Evolutionary conservation across 148 eudicot species (phyloP).

Genomic region (Dianthus caryophyllus): DNA sequence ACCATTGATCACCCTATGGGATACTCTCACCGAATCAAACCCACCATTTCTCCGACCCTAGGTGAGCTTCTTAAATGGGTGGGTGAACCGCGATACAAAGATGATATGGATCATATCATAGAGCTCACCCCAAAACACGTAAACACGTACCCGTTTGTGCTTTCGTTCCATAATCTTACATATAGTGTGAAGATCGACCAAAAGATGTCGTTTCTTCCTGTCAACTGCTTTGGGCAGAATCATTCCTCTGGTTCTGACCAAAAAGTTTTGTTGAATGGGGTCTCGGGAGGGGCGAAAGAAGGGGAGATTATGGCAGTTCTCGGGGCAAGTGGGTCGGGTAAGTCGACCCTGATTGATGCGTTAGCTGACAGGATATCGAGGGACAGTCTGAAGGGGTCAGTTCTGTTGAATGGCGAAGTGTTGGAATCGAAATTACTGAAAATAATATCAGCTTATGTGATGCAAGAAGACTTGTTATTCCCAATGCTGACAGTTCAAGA

Average conservation of each 20-base stretch:
- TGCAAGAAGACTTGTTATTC: conserved; percentile 83
- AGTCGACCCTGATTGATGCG: conserved; percentile 77
- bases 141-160: conserved; percentile 44
- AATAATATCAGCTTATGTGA: conserved; percentile 78
- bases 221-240: conserved; percentile 5
- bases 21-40: conserved; percentile 36
- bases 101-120: conserved; percentile 43
- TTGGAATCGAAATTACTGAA: conserved; percentile 63
- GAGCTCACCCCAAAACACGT: conserved; percentile 20
- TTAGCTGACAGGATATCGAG: conserved; percentile 58
- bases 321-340: conserved; percentile 92
- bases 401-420: conserved; percentile 58
- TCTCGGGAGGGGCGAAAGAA: conserved; percentile 72
- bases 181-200: conserved; percentile 49
- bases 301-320: conserved; percentile 87
- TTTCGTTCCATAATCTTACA: conserved; percentile 56
- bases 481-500: conserved; percentile 90
- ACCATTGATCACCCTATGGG: conserved; percentile 49
- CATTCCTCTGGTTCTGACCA: conserved; percentile 3
- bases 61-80: conserved; percentile 59
- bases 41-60: conserved; percentile 37
- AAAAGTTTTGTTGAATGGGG: conserved; percentile 47
- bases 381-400: conserved; percentile 56
- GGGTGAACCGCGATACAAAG: conserved; percentile 20
- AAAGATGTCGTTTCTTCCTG: conserved; percentile 18